phyloP scores from a whole-genome alignment of 257 asterid species.

The Lithospermum erythrorhizon region DNA sequence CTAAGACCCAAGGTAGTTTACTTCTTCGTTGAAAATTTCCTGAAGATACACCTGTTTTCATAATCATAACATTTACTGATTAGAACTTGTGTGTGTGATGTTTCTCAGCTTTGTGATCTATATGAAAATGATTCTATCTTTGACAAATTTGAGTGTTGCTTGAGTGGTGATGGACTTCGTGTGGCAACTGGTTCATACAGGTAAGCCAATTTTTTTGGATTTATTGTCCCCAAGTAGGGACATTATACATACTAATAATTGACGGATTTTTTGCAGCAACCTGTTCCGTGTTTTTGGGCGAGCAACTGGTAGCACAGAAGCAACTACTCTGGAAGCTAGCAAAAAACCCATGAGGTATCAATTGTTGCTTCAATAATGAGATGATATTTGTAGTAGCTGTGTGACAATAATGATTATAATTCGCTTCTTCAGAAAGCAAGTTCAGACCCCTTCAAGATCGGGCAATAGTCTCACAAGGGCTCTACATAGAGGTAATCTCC shows the following conservation, averaged over 20 bases:
- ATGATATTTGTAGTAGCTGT: background rate
- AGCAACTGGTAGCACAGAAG: slow-evolving; percentile 64
- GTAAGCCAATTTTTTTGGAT: slow-evolving; percentile 17
- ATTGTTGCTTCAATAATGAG: background rate
- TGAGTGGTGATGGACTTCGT: slow-evolving; percentile 89
- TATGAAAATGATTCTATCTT: slow-evolving; percentile 95
- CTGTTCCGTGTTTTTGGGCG: slow-evolving; percentile 89
- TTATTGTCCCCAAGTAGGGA: too few species aligned
- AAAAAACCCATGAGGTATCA: slow-evolving; percentile 91
- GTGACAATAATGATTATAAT: background rate
- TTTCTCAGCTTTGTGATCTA: slow-evolving; percentile 70
- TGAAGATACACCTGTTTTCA: background rate
- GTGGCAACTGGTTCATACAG: slow-evolving; percentile 99
- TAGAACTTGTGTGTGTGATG: slow-evolving; percentile 23
- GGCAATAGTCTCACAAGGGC: slow-evolving; percentile 80
- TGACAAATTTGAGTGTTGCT: slow-evolving; percentile 95
- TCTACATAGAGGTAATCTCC: slow-evolving; percentile 61
- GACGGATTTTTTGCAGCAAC: slow-evolving; percentile 48
- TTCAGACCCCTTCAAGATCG: slow-evolving; percentile 78
- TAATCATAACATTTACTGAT: background rate
- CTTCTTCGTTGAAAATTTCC: background rate
- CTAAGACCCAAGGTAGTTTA: slow-evolving; percentile 85
- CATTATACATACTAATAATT: background rate
- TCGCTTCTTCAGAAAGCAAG: slow-evolving; percentile 58
- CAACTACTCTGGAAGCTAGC: slow-evolving; percentile 94